A percentile compares a stretch with the other conserved stretches of the same genome.
Evolutionary conservation across 2,329 filamentous ascomycete genomes (phyloP).

Genomic region (Fusarium sp.): DNA sequence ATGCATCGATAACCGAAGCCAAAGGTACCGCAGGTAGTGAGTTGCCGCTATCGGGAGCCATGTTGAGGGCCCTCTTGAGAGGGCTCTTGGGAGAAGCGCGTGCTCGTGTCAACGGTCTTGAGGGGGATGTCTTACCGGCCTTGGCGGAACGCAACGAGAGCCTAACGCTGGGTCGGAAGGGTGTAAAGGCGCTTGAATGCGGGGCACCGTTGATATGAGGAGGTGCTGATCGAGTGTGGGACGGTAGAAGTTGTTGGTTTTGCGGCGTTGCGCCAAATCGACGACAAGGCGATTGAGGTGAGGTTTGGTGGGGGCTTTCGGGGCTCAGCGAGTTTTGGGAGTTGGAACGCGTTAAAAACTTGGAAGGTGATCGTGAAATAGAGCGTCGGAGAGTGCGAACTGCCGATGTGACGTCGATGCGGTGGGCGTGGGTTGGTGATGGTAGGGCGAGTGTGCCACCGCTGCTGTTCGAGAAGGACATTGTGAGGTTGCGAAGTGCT

Average conservation of each 20-base stretch:
- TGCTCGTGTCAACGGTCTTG: conserved; percentile 64
- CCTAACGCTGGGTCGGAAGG: conserved; percentile 72
- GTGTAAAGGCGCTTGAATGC: conserved; percentile 64
- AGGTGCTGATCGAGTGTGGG: conserved; percentile 48
- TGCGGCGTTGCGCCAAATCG: conserved; percentile 50
- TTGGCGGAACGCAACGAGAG: conserved; percentile 71
- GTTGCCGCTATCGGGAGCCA: conserved; percentile 76
- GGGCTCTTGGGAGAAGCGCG: conserved; percentile 83
- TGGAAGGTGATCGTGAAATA: conserved; percentile 92
- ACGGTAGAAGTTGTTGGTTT: conserved; percentile 44
- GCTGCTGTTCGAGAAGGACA: conserved; percentile 66
- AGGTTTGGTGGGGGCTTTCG: conserved; percentile 55
- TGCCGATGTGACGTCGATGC: conserved; percentile 82
- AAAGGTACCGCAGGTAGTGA: conserved; percentile 56
- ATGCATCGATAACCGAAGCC: conserved; percentile 47
- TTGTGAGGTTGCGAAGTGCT: conserved; percentile 49
- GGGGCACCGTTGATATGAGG: conserved; percentile 45
- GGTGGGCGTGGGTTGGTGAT: conserved; percentile 83
- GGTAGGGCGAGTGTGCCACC: conserved; percentile 86
- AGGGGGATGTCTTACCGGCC: conserved; percentile 63
- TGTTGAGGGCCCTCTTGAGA: conserved; percentile 76
- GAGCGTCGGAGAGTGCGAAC: conserved; percentile 87
- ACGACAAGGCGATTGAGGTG: conserved; percentile 63
- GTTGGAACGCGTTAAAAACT: conserved; percentile 69
- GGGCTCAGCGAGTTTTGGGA: conserved; percentile 59